Conservation (phyloP, 2,329 filamentous ascomycete genomes). For the Aspergillus puulaauensis region DNA sequence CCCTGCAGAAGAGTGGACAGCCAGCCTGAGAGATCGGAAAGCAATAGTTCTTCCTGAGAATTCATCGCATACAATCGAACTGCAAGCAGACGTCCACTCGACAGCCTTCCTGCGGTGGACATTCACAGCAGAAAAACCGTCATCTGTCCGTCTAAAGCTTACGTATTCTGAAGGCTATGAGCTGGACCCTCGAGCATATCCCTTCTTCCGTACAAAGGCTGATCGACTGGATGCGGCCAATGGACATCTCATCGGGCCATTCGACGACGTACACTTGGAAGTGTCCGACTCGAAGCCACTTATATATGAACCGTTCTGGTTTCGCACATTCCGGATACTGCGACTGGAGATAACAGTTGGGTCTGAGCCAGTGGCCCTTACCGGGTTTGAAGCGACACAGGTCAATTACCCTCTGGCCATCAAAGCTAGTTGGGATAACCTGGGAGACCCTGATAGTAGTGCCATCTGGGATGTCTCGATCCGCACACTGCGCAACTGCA, state of each 20-base stretch:
- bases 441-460: constrained; percentile 11
- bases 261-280: constrained; percentile 34
- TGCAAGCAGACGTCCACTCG: constrained; percentile 25
- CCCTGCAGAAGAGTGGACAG: constrained; percentile 8
- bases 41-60: constrained; percentile 7
- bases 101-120: constrained; percentile 25
- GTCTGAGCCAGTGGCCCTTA: constrained; percentile 21
- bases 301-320: constrained; percentile 43
- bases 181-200: constrained; percentile 33
- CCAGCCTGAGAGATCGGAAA: no score
- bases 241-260: constrained; percentile 38
- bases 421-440: constrained; percentile 24
- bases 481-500: constrained; percentile 35
- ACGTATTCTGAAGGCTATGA: constrained; percentile 38
- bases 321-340: constrained; percentile 41
- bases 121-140: constrained; percentile 17
- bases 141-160: constrained; percentile 22
- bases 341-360: constrained; percentile 30
- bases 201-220: constrained; percentile 41
- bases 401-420: constrained; percentile 40
- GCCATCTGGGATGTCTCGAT: constrained; percentile 33
- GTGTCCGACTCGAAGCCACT: constrained; percentile 9
- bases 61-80: constrained; percentile 20
- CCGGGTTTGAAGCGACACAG: constrained; percentile 28
- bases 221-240: constrained; percentile 35